Evolutionary conservation across 2,329 filamentous ascomycete species (phyloP).

Genomic region (Aspergillus terreus): DNA sequence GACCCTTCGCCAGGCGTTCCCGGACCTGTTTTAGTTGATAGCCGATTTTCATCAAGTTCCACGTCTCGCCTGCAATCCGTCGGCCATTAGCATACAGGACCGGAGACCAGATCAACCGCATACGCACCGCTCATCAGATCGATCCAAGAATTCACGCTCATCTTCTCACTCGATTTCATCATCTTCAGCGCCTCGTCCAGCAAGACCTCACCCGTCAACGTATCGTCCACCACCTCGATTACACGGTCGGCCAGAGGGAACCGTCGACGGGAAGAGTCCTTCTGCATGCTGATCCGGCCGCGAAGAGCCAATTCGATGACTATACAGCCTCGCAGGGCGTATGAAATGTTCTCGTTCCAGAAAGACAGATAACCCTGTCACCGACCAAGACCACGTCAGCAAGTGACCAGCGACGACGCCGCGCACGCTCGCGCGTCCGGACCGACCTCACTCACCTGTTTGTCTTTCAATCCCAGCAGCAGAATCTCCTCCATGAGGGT

Average conservation of each 20-base stretch:
- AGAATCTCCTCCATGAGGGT: slow-evolving; percentile 98
- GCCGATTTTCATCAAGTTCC: slow-evolving; percentile 99
- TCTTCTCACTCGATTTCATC: slow-evolving; percentile 99
- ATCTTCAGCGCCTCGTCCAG: slow-evolving; percentile 98
- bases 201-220: slow-evolving; percentile 91
- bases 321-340: slow-evolving; percentile 94
- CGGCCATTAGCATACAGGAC: slow-evolving; percentile 1
- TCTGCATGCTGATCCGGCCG: slow-evolving; percentile 97
- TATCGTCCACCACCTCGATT: slow-evolving; percentile 97
- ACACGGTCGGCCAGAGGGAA: slow-evolving; percentile 89
- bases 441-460: slow-evolving; percentile 67
- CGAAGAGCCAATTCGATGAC: slow-evolving; percentile 96
- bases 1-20: slow-evolving; percentile 91
- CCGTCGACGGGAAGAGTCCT: slow-evolving; percentile 84
- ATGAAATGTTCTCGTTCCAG: slow-evolving; percentile 99
- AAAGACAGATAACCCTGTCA: slow-evolving; percentile 91
- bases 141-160: slow-evolving; percentile 99
- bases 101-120: background rate
- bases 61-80: slow-evolving; percentile 74
- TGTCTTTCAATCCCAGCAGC: slow-evolving; percentile 93
- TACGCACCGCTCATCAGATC: slow-evolving; percentile 90
- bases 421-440: background rate
- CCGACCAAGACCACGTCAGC: slow-evolving; percentile 19
- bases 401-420: slow-evolving; percentile 3
- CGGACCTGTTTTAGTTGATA: slow-evolving; percentile 99